These are phyloP conservation scores for Phytophthora fragariae DNA, from an alignment of 352 stramenopile species.

Conservation along the genomic window DNA sequence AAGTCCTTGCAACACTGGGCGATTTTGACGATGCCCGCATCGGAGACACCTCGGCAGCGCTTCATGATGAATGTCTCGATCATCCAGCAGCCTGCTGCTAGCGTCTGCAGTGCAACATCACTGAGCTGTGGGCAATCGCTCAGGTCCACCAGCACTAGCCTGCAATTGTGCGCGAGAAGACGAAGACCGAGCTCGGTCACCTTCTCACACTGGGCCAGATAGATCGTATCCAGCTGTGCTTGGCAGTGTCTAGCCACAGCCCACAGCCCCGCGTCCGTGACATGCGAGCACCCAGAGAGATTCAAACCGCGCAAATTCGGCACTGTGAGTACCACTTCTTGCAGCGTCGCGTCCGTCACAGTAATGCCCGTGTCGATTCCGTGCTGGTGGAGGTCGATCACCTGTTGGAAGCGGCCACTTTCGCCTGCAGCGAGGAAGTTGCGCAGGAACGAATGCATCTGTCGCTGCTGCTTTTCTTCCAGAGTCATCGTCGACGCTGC, in stretches of 20 bases:
- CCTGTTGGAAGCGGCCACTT: slow-evolving; percentile 66
- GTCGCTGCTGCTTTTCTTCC: slow-evolving; percentile 71
- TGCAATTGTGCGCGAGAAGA: slow-evolving; percentile 89
- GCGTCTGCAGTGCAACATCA: slow-evolving; percentile 84
- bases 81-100: slow-evolving; percentile 90
- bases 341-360: slow-evolving; percentile 91
- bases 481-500: slow-evolving; percentile 40
- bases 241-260: slow-evolving; percentile 82
- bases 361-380: slow-evolving; percentile 84
- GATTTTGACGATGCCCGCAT: slow-evolving; percentile 89
- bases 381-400: slow-evolving; percentile 89
- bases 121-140: slow-evolving; percentile 87
- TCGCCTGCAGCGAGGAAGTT: slow-evolving; percentile 90
- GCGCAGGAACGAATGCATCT: slow-evolving; percentile 91
- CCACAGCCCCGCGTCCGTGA: slow-evolving; percentile 93
- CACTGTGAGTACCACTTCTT: slow-evolving; percentile 88
- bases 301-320: slow-evolving; percentile 72
- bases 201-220: slow-evolving; percentile 74
- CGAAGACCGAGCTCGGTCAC: slow-evolving; percentile 92
- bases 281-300: slow-evolving; percentile 66
- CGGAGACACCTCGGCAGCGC: slow-evolving; percentile 80
- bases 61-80: slow-evolving; percentile 86
- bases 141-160: slow-evolving; percentile 82
- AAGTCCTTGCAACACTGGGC: slow-evolving; percentile 87
- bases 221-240: slow-evolving; percentile 70